Base-by-base conservation (phyloP, 257 asterid genomes). In the Gentiana straminea region DNA sequence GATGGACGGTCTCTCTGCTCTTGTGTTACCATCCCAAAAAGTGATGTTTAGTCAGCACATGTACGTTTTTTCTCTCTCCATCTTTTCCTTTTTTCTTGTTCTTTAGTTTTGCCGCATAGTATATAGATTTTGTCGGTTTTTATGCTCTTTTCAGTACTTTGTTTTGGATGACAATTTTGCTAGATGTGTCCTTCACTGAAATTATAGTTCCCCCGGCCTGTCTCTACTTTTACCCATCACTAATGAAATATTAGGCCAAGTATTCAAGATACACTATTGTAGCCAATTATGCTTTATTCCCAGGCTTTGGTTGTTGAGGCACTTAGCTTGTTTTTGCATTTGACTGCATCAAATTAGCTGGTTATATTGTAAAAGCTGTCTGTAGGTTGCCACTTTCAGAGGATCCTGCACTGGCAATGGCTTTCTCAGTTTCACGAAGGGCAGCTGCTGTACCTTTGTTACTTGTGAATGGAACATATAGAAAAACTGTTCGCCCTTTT, bases 401-500 rank as follows among this genome's bases (percentile, higher is more conserved):
- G 65, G 95, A 91, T 65, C 88, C 94, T 73, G 87, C 95, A 61
- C 70, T 91, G 81, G 95, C 98, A 55, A 91, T 91, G 97, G 95
- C 95, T 3, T 91, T 91, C 69, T 85, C 98, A 53, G 95, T 81
- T 61, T 87, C 98, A 64, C 77, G 95, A 75, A 78, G 94, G 74
- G 96, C 98, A 52, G 95, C 98, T 68, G 86, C 95, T 64, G 93
- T 91, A 33, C 98, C 98, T 11, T 68, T 75, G 53, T 79, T 91
- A 62, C 95, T 91, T 58, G 98, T 91, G 68, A 91, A 91, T 73
- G 98, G 98, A 66, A 91, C 98, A 36, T 88, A 84, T 59, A 79
- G 97, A 57, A 91, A 83, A 77, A 87, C 98, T 56, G 89, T 83
- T 39, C 94, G 93, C 36, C 75, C 97, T 34, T 91, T 84, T 82